Evolutionary conservation across 306 rosid species (phyloP), one percentile per base, ranked within the genome.

Genomic region (Inga leiocalycina): DNA sequence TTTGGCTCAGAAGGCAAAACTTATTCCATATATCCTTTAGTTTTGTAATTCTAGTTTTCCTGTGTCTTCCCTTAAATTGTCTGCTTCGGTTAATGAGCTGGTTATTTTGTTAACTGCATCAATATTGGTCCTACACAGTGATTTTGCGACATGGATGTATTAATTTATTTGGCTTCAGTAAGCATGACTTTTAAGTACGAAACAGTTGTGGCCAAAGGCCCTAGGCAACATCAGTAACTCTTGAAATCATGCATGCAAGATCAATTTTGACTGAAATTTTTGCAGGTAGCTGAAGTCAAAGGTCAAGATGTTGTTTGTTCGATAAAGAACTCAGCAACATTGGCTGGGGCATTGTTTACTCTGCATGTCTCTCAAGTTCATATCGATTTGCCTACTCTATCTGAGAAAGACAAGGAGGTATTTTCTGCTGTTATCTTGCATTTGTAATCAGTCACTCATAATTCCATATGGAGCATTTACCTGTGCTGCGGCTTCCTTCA

Each of bases 301-400:
- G 98, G 91, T 34, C 87, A 83, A 52, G 97, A 97, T 39, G 97
- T 97, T 8, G 83, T 97, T 88, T 94, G 99, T 88, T 80, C 87
- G 0, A 79, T 90, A 51, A 97, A 97, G 87, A 97, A 97, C 79
- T 89, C 98, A 8, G 99, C 99, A 71, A 97, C 97, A 43, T 85
- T 97, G 90, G 84, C 98, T 37, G 99, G 99, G n/a, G 80, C 99
- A 41, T 87, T 97, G 89, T 94, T 97, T 91, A 97, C 99, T 82
- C 81, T 97, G 89, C 99, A 97, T 74, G 97, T 88, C 41, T 97
- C 97, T 83, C 98, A 94, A 89, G 71, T 92, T 85, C 99, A 67
- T 76, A 92, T 97, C 51, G 93, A 92, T 43, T 64, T 97, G 88
- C 99, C 99, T 49, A 97, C 99, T 72, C 95, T 97, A 78, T 65